A percentile compares a stretch with the other conserved stretches of the same genome.
phyloP scores from a whole-genome alignment of 108 stramenopile species.

The Cyclotella sp. region DNA sequence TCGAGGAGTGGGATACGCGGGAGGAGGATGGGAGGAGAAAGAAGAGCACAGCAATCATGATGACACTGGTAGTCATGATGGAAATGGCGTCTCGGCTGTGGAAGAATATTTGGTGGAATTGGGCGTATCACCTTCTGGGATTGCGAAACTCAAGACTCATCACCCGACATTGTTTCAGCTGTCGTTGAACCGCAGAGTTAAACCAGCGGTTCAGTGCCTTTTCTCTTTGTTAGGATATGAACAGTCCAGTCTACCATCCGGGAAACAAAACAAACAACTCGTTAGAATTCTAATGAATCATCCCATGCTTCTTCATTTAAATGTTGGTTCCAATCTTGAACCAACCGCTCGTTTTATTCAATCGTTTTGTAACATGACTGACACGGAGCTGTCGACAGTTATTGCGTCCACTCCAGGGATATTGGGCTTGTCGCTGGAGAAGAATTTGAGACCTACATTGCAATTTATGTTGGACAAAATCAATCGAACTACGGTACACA shows the following conservation, averaged over 20 bases:
- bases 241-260: neutral
- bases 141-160: constrained; percentile 56
- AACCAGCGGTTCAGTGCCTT: constrained; percentile 54
- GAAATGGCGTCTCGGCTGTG: constrained; percentile 14
- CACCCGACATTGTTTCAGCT: constrained; percentile 71
- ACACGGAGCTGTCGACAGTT: constrained; percentile 41
- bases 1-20: constrained; percentile 67
- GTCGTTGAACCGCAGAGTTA: constrained; percentile 47
- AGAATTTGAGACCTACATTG: constrained; percentile 62
- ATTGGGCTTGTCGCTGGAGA: constrained; percentile 56
- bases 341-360: constrained; percentile 62
- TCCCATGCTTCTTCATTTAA: constrained; percentile 64
- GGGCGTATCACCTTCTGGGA: constrained; percentile 34
- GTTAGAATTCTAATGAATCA: constrained; percentile 54
- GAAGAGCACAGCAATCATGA: neutral
- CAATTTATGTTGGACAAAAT: constrained; percentile 36
- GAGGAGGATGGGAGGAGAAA: constrained; percentile 18
- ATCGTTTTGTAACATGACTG: constrained; percentile 36
- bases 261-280: constrained; percentile 40
- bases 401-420: constrained; percentile 50
- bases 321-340: constrained; percentile 65
- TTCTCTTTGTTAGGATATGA: constrained; percentile 20
- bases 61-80: constrained; percentile 6
- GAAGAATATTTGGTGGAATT: constrained; percentile 58
- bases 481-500: constrained; percentile 3